Conservation (phyloP, 2,329 filamentous ascomycete genomes). For the Dothistroma septosporum region DNA sequence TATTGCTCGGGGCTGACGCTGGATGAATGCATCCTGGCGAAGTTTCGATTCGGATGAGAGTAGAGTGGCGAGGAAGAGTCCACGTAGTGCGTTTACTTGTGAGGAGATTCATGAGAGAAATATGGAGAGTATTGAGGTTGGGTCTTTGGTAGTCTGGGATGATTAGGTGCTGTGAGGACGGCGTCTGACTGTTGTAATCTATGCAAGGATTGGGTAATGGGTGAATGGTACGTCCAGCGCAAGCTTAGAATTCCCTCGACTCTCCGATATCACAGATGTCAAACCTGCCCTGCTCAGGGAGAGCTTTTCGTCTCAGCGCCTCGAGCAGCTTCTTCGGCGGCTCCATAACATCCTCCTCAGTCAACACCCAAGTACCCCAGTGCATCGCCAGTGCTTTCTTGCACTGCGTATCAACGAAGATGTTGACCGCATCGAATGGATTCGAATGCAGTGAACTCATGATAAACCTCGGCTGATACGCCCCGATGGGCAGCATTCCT, state of each 20-base stretch:
- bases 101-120: too few relatives aligned
- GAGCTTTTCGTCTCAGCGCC: conserved; percentile 63
- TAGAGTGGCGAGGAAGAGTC: too few relatives aligned
- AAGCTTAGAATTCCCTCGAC: conserved; percentile 58
- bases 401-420: conserved; percentile 80
- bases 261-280: conserved; percentile 82
- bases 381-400: conserved; percentile 78
- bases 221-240: not conserved
- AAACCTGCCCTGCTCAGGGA: conserved; percentile 70
- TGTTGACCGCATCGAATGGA: conserved; percentile 82
- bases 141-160: too few relatives aligned
- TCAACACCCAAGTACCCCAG: conserved; percentile 85
- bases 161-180: too few relatives aligned
- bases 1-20: not conserved
- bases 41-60: too few relatives aligned
- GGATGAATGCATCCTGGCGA: too few relatives aligned
- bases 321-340: conserved; percentile 69
- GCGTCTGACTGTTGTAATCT: too few relatives aligned
- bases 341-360: conserved; percentile 78
- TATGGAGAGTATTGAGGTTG: too few relatives aligned
- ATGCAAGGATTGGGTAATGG: too few relatives aligned
- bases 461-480: conserved; percentile 69
- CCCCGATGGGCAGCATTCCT: conserved; percentile 88
- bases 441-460: conserved; percentile 83
- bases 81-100: too few relatives aligned